Evolutionary conservation across 2,329 filamentous ascomycete genomes (phyloP), one percentile per base, ranked within the genome.

Genomic region (Phaeosphaeriaceae sp.): DNA sequence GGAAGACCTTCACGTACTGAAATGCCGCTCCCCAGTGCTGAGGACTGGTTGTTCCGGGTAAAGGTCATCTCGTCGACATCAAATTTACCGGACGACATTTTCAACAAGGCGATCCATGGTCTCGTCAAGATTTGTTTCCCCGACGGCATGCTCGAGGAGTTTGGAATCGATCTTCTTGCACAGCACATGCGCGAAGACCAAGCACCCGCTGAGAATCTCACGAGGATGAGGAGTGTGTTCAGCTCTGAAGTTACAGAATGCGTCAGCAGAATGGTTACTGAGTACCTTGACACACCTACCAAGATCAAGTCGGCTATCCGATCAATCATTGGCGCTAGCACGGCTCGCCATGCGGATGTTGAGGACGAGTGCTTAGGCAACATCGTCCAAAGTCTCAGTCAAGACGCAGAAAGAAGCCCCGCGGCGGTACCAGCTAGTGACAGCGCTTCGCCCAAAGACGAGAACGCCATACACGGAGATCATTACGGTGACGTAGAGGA

Each of bases 91-190:
- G 64, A 67, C 59, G 65, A 57, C 5, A 22, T 75, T 3, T 66
- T 72, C 46, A 56, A 60, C 25, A 64, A 67, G 3, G 69, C 70
- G 0, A 64, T 73, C 1, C 62, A 67, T 54, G 71, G 68, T 1
- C 55, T 75, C 0, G 58, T 71, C 1, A 57, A 67, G 5, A 66
- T 72, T 2, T 74, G 72, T 48, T 73, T 75, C 19, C 71, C 72
- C 1, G 49, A 68, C 2, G 53, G 56, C 10, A 45, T 72, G 2
- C 51, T 74, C 0, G 60, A 72, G 1, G 61, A 73, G 22, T 48
- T 72, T 0, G 68, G 71, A 2, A 20, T 66, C 5, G 56, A 66
- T 4, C 40, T 71, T 0, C 36, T 74, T 3, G 51, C 61, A 1
- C 48, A 56, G 13, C 70, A 72, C 24, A 73, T 75, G 71, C 56